Evolutionary conservation across 192 early-diverging fungal genomes (phyloP).

Genomic region (Gryganskiella cystojenkinii): DNA sequence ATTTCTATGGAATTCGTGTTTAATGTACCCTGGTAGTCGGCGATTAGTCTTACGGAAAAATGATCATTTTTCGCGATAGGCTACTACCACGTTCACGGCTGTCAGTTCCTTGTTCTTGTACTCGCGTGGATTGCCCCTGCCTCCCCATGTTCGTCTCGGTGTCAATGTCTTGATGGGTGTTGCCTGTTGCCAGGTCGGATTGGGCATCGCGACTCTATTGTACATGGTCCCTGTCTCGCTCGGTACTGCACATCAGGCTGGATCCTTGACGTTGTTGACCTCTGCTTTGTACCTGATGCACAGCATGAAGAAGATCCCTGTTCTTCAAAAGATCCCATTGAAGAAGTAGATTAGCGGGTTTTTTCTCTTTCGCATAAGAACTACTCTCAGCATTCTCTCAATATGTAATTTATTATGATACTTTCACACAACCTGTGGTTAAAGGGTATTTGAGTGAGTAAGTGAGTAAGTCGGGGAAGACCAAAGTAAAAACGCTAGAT

Average conservation of each 20-base stretch:
- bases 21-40: no score
- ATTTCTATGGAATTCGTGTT: not conserved
- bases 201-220: conserved; percentile 94
- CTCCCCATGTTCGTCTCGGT: conserved; percentile 72
- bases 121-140: conserved; percentile 77
- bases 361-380: not conserved
- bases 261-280: conserved; percentile 87
- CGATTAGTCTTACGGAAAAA: no score
- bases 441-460: no score
- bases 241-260: conserved; percentile 95
- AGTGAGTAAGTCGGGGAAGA: no score
- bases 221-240: conserved; percentile 93
- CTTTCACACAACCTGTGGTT: no score
- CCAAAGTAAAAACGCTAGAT: no score
- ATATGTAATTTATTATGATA: no score
- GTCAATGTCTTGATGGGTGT: conserved; percentile 81
- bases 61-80: conserved; percentile 55
- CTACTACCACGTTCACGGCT: conserved; percentile 81
- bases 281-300: conserved; percentile 84
- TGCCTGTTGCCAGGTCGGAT: conserved; percentile 78
- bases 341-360: conserved; percentile 3
- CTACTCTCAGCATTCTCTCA: no score
- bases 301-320: conserved; percentile 66
- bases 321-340: conserved; percentile 46
- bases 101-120: conserved; percentile 80